Base-by-base conservation (phyloP, 352 stramenopile genomes). In the Phytophthora sp. region DNA sequence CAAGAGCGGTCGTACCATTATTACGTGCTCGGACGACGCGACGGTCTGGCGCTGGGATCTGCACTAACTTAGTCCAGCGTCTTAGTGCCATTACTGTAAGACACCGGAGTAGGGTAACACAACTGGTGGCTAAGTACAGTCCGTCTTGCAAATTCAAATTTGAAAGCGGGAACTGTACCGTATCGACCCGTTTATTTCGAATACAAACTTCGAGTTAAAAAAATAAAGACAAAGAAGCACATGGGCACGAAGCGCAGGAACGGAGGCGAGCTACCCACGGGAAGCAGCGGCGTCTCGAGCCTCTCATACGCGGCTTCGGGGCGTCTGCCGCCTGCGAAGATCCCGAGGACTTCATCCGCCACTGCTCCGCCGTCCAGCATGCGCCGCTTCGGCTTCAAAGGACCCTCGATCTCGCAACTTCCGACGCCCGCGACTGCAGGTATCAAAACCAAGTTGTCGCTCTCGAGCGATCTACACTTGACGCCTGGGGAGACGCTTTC, bases 21-120 rank as follows among this genome's bases (percentile, higher is more conserved):
- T 93, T 64, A 84, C 73, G 18, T 93, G 84, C 74, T 86, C 84
- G 23, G 82, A 91, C 69, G 82, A 90, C 64, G 76, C 82, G 38
- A 88, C 81, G 2, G 84, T 93, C 33, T 91, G 82, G 84, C 84
- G 84, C 54, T 93, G 76, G 68, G 84, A 93, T 59, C 66, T 93
- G 29, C 79, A 69, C 4, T 86, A 64, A 71, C n/a, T 27, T 51
- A 62, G 18, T 2, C 2, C 2, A 27, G 11, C 4, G 31, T 15
- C 7, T 15, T 38, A 38, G 15, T 15, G 31, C 15, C 15, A 38
- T 38, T n/a, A n/a, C n/a, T n/a, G n/a, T n/a, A n/a, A n/a, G n/a
- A n/a, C n/a, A n/a, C n/a, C n/a, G n/a, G n/a, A n/a, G n/a, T n/a
- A n/a, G n/a, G n/a, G n/a, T n/a, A n/a, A n/a, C n/a, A n/a, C n/a